Evolutionary conservation across 768 basidiomycete genomes (phyloP), one percentile per base, ranked within the genome.

Genomic region (Kwoniella sp.): DNA sequence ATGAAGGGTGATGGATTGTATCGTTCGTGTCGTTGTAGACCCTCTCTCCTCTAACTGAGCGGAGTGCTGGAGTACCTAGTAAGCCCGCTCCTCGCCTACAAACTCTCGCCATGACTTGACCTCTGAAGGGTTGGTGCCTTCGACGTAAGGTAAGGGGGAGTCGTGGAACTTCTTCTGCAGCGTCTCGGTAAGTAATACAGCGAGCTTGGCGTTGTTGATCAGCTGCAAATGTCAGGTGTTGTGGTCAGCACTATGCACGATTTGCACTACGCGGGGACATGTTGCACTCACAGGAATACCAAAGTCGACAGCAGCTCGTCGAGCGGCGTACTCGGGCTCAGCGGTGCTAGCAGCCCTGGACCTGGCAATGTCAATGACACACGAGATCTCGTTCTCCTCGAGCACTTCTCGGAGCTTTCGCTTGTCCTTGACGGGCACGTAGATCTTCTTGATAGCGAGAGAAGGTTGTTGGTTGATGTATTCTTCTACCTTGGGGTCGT

Each of bases 391-490:
- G 80, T 89, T 90, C 81, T 95, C 90, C 79, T 81, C 81, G 28
- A 82, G 94, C 13, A 95, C 95, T 79, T 93, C 89, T 37, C 92
- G 89, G 17, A 98, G 84, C 81, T 91, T 93, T 54, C 96, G 86
- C 85, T 99, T 98, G 82, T 99, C 96, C 68, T 91, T 88, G 55
- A 90, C 90, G 4, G 96, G 96, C 89, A 99, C 95, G 83, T 93
- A 87, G 75, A 99, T 97, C 65, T 89, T 89, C 84, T 92, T 90
- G 60, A 76, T 76, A 8, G 69, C 62, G 87, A 91, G 13, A 83
- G 81, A 96, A 86, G 76, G 93, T 88, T 7, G 89, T 87, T 82
- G 81, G 77, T 92, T 92, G 82, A 97, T 82, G 83, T 87, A 89
- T 52, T 89, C 85, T 78, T 95, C 93, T 29, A 96, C 88, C 34